A percentile compares a stretch with the other conserved stretches of the same genome.
These are phyloP conservation scores for Diophrys sp. DNA, from an alignment of 73 alveolate genomes.

Conservation along the genomic window DNA sequence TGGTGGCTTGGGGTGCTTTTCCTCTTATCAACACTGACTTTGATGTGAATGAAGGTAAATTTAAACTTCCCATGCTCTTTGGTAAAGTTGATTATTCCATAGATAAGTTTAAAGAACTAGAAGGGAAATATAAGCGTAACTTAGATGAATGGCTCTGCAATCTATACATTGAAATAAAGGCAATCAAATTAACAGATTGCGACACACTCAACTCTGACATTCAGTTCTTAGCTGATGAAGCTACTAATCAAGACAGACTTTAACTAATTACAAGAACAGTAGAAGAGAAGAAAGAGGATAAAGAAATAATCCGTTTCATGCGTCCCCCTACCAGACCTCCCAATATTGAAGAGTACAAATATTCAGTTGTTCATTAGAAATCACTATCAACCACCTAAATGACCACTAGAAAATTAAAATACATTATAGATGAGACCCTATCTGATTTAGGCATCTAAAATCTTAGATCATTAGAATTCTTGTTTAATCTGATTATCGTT, in stretches of 20 bases:
- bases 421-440: slow-evolving; percentile 50
- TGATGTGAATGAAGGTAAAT: slow-evolving; percentile 56
- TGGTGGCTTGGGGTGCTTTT: slow-evolving; percentile 72
- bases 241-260: not conserved
- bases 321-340: not conserved
- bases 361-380: not conserved
- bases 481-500: slow-evolving; percentile 24
- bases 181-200: slow-evolving; percentile 39
- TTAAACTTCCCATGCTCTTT: slow-evolving; percentile 55
- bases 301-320: not conserved
- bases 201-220: slow-evolving; percentile 22
- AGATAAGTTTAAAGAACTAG: slow-evolving; percentile 66
- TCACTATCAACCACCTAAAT: not conserved
- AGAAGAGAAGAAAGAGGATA: not conserved
- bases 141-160: slow-evolving; percentile 73
- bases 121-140: slow-evolving; percentile 50
- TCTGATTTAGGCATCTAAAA: slow-evolving; percentile 57
- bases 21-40: slow-evolving; percentile 66
- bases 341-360: slow-evolving; percentile 1
- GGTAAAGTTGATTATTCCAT: slow-evolving; percentile 42
- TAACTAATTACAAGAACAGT: not conserved
- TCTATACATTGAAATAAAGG: slow-evolving; percentile 48
- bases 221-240: not conserved
- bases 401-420: slow-evolving; percentile 27
- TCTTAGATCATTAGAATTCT: slow-evolving; percentile 1